phyloP scores from a whole-genome alignment of 257 asterid genomes.

The Rhazya stricta region DNA sequence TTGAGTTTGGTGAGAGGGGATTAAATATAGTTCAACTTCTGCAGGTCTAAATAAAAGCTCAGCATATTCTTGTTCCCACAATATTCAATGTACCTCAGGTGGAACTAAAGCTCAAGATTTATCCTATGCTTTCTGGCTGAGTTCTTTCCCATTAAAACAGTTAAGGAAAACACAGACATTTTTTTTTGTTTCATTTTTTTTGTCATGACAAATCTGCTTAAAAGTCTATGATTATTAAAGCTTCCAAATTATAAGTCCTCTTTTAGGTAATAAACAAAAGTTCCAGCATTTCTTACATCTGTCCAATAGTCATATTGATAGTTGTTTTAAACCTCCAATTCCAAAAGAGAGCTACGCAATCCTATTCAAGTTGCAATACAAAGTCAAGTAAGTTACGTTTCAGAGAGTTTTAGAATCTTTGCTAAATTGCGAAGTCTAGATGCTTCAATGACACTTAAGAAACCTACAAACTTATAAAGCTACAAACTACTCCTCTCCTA shows the following conservation, averaged over 20 bases:
- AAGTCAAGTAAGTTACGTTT: too few species aligned
- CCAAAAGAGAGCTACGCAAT: too few species aligned
- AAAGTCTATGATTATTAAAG: not conserved
- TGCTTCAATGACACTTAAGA: too few species aligned
- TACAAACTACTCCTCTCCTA: too few species aligned
- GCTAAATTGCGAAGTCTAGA: too few species aligned
- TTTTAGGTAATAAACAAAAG: not conserved
- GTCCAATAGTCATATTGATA: not conserved
- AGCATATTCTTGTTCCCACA: not conserved
- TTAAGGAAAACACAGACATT: not conserved
- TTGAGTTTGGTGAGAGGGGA: not conserved
- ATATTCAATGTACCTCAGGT: not conserved
- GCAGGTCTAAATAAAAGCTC: not conserved
- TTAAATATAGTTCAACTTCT: not conserved
- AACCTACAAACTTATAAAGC: too few species aligned
- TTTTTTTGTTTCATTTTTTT: not conserved
- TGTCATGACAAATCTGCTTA: not conserved
- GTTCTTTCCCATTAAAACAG: not conserved
- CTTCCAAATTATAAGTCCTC: not conserved
- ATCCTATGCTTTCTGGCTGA: not conserved
- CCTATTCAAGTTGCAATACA: too few species aligned
- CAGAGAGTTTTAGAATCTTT: too few species aligned
- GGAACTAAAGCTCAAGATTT: not conserved
- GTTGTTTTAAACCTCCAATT: not conserved
- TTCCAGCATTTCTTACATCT: not conserved